Evolutionary conservation across 2,329 filamentous ascomycete genomes (phyloP).

Genomic region (Arachnopeziza araneosa): DNA sequence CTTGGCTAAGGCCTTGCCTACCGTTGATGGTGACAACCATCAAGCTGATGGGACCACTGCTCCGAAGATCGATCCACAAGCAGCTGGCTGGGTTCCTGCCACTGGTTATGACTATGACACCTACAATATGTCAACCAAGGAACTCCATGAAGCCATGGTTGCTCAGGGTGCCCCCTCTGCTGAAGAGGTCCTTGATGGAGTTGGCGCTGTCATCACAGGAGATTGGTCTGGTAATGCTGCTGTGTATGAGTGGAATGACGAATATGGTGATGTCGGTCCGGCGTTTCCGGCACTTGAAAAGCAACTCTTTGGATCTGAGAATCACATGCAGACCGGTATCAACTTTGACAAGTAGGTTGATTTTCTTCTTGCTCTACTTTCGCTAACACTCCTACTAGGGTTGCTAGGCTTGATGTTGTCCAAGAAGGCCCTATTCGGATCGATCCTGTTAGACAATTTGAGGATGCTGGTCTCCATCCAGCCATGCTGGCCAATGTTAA

Average conservation of each 20-base stretch:
- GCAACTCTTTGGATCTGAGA: constrained; percentile 62
- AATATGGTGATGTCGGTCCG: constrained; percentile 81
- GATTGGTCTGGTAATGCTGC: constrained; percentile 27
- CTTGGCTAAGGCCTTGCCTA: constrained; percentile 32
- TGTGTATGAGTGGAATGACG: constrained; percentile 78
- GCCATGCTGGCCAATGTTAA: constrained; percentile 72
- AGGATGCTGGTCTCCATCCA: constrained; percentile 78
- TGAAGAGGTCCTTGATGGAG: constrained; percentile 11
- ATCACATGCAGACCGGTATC: constrained; percentile 48
- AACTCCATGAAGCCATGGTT: constrained; percentile 18
- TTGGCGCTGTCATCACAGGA: constrained; percentile 19
- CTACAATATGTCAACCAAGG: constrained; percentile 27
- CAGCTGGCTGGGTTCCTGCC: constrained; percentile 28
- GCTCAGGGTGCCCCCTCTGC: constrained; percentile 1
- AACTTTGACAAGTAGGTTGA: constrained; percentile 53
- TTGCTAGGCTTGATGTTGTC: constrained; percentile 47
- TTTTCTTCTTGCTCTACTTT: background rate
- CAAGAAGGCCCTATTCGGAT: constrained; percentile 53
- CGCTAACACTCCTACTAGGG: constrained; percentile 37
- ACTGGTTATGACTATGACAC: constrained; percentile 27
- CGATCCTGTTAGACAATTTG: constrained; percentile 52
- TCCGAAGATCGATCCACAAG: constrained; percentile 21
- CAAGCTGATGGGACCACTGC: constrained; percentile 2
- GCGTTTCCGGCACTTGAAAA: constrained; percentile 63
- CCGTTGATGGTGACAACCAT: background rate